Evolutionary conservation across 495 filamentous ascomycete species (phyloP).

Genomic region (Penicillium parvum): DNA sequence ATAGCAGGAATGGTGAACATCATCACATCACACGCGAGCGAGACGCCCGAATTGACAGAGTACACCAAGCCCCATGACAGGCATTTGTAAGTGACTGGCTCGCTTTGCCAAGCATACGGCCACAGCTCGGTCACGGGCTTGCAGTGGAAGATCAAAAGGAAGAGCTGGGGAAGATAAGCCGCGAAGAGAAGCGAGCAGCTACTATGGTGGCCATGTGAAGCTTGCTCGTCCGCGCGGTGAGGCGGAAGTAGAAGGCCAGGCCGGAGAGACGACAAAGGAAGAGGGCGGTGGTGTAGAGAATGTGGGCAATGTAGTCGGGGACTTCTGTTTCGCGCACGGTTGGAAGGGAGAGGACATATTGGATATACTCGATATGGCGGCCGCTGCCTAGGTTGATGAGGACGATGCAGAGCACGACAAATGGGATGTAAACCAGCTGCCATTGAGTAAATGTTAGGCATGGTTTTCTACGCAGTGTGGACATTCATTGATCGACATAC

Average conservation of each 20-base stretch:
- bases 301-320: conserved; percentile 42
- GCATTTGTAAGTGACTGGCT: conserved; percentile 30
- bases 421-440: conserved; percentile 30
- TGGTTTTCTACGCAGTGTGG: too few species aligned
- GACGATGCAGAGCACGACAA: conserved; percentile 35
- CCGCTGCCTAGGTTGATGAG: conserved; percentile 44
- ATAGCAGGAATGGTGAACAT: conserved; percentile 41
- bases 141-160: conserved; percentile 44
- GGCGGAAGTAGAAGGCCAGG: conserved; percentile 44
- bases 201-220: conserved; percentile 31
- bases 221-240: conserved; percentile 29
- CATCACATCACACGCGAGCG: conserved; percentile 39
- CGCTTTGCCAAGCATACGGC: conserved; percentile 40
- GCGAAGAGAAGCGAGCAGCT: conserved; percentile 30
- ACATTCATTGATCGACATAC: conserved; percentile 25
- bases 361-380: conserved; percentile 44
- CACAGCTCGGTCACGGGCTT: conserved; percentile 44
- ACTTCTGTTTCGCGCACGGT: conserved; percentile 36
- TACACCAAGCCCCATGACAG: conserved; percentile 43
- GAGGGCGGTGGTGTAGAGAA: conserved; percentile 45
- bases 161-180: conserved; percentile 39
- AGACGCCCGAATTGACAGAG: conserved; percentile 39
- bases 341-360: conserved; percentile 37
- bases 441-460: background rate
- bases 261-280: conserved; percentile 44